A percentile compares a stretch with the other conserved stretches of the same genome.
Evolutionary conservation across 176 grass and related monocot genomes (phyloP).

Genomic region (Oryza officinalis): DNA sequence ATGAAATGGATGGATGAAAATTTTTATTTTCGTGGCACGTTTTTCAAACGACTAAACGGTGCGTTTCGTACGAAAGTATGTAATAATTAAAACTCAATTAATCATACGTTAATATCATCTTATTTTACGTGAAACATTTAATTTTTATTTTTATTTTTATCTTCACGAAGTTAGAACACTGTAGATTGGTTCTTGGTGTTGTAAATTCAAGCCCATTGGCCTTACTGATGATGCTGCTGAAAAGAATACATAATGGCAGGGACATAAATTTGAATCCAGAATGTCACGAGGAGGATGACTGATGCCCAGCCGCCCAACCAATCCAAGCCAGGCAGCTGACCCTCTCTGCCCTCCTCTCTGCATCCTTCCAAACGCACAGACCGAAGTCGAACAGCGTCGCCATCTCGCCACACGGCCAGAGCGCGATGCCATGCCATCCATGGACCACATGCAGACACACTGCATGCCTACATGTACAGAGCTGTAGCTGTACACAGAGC

Average conservation of each 20-base stretch:
- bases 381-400: background rate
- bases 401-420: background rate
- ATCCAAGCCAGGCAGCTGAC: constrained; percentile 24
- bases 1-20: no score
- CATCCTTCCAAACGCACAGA: background rate
- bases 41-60: no score
- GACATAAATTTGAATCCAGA: background rate
- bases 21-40: no score
- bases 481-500: background rate
- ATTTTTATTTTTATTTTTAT: no score
- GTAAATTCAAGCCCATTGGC: background rate
- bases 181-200: background rate
- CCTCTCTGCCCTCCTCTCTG: background rate
- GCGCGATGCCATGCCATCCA: background rate
- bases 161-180: no score
- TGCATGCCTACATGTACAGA: background rate
- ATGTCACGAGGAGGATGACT: constrained; percentile 18
- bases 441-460: background rate
- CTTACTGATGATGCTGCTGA: background rate
- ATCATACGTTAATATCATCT: no score
- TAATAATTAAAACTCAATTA: no score
- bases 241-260: background rate
- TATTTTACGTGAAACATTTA: no score
- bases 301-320: constrained; percentile 36
- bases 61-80: no score